A percentile compares a stretch with the other conserved stretches of the same genome.
Evolutionary conservation across 192 early-diverging fungal species (phyloP).

Genomic region (Lobosporangium transversale): DNA sequence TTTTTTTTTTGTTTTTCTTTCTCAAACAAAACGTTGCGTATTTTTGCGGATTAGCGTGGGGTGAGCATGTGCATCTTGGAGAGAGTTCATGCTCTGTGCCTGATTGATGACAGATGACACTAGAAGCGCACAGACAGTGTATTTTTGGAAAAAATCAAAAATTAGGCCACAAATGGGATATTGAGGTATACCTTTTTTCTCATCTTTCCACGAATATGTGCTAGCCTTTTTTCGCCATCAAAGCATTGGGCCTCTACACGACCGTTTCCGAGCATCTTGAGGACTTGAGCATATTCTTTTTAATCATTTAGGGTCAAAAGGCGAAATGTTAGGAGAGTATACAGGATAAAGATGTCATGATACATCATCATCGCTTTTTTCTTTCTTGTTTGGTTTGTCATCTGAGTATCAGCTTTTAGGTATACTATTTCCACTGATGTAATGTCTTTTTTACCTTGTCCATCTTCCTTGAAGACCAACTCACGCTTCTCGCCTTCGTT

Average conservation of each 20-base stretch:
- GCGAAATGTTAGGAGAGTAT: too few relatives aligned
- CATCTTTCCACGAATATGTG: constrained; percentile 97
- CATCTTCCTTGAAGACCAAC: constrained; percentile 96
- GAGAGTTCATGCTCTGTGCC: not conserved
- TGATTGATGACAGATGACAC: not conserved
- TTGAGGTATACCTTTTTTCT: constrained; percentile 89
- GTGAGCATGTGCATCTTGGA: too few relatives aligned
- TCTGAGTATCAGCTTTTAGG: too few relatives aligned
- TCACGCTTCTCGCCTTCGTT: constrained; percentile 96
- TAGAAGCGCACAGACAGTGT: constrained; percentile 18
- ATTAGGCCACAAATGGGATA: not conserved
- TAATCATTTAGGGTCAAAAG: not conserved
- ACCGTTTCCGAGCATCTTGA: constrained; percentile 97
- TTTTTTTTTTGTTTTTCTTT: too few relatives aligned
- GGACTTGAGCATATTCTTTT: constrained; percentile 91
- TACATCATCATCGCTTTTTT: too few relatives aligned
- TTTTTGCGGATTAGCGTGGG: too few relatives aligned
- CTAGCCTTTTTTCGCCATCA: constrained; percentile 90
- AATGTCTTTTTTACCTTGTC: constrained; percentile 69
- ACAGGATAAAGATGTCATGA: too few relatives aligned
- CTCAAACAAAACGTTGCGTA: too few relatives aligned
- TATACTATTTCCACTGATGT: not conserved
- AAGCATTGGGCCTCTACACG: constrained; percentile 90
- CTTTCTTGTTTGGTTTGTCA: not conserved
- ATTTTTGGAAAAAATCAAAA: not conserved